These are phyloP conservation scores for Uronychia binucleata DNA, from an alignment of 73 alveolate genomes.

Conservation along the genomic window DNA sequence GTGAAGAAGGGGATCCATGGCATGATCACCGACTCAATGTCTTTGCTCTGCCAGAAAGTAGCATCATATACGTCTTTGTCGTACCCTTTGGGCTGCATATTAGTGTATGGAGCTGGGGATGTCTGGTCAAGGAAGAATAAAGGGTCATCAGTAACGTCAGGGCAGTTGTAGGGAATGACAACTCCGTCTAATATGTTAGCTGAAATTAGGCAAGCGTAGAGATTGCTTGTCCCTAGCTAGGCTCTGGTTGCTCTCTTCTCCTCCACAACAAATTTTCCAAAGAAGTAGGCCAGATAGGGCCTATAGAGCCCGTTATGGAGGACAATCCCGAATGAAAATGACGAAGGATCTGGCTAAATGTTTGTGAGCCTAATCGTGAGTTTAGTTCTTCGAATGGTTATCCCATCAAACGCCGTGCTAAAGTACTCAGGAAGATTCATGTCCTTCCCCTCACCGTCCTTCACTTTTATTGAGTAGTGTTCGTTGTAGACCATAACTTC, in stretches of 20 bases:
- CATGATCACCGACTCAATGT: conserved; percentile 45
- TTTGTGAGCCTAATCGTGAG: conserved; percentile 39
- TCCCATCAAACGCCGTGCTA: conserved; percentile 3
- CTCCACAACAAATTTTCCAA: conserved; percentile 14
- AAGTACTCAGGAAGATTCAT: conserved; percentile 47
- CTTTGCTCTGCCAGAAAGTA: conserved; percentile 61
- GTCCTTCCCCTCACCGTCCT: conserved; percentile 7
- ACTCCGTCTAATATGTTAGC: conserved; percentile 23
- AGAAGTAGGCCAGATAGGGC: conserved; percentile 40
- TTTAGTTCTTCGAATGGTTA: conserved; percentile 17
- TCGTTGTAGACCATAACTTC: conserved; percentile 38
- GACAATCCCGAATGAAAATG: conserved; percentile 35
- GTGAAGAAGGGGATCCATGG: conserved; percentile 75
- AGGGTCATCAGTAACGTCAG: conserved; percentile 55
- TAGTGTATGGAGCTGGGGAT: conserved; percentile 11
- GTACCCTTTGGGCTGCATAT: conserved; percentile 28
- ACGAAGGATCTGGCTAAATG: conserved; percentile 14
- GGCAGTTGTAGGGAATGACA: conserved; percentile 63
- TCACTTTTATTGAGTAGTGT: conserved; percentile 30
- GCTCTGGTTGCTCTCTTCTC: conserved; percentile 29
- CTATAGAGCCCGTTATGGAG: conserved; percentile 61
- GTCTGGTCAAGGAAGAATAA: conserved; percentile 47
- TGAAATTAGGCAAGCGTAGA: conserved; percentile 8
- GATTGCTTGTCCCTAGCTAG: conserved; percentile 2
- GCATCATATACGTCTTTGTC: conserved; percentile 63